Evolutionary conservation across 495 filamentous ascomycete genomes (phyloP), one percentile per base, ranked within the genome.

Genomic region (Symbiotaphrina buchneri): DNA sequence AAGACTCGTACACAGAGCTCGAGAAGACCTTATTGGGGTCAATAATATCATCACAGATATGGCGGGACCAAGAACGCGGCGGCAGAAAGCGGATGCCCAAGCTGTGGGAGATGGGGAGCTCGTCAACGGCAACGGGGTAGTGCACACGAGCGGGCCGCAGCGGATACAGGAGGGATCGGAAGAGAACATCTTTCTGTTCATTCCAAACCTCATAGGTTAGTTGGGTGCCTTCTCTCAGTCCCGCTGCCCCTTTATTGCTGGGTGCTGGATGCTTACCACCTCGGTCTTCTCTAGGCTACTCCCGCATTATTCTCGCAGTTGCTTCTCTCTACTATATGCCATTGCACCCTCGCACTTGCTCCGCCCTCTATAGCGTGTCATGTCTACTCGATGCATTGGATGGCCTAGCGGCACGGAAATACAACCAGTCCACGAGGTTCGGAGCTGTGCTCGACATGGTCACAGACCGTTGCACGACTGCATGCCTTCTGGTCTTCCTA

Each of bases 241-340:
- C 8, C 11, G 10, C 7, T 21, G 6, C 7, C 18, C 22, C 27
- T 26, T 41, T 31, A 31, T 35, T 24, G 26, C 31, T 25, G 6
- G 28, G 8, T 33, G 31, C 35, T 40, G n/a, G 30, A 14, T 27
- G 21, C 14, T 28, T n/a, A 6, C 6, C 31, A 27, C 15, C 42
- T 32, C 23, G n/a, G 16, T 21, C 28, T 26, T 37, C 40, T 39
- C 22, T 33, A 92, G 85, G 87, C 39, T 95, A 95, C 54, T 63
- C 58, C 34, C 76, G 87, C 41, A 74, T 95, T 43, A 56, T 94
- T 39, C 70, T 97, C 34, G 78, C 85, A 38, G 56, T 92, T 37
- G 80, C 78, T 23, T 91, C 84, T 30, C 72, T 97, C 37, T 94
- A 93, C 59, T 97, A 90, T 59, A 95, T 95, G 87, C 83, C 84